Percentiles rank a stretch among this genome's conserved stretches.
phyloP scores from a whole-genome alignment of 2,329 filamentous ascomycete species.

The Ramularia collo-cygni region DNA sequence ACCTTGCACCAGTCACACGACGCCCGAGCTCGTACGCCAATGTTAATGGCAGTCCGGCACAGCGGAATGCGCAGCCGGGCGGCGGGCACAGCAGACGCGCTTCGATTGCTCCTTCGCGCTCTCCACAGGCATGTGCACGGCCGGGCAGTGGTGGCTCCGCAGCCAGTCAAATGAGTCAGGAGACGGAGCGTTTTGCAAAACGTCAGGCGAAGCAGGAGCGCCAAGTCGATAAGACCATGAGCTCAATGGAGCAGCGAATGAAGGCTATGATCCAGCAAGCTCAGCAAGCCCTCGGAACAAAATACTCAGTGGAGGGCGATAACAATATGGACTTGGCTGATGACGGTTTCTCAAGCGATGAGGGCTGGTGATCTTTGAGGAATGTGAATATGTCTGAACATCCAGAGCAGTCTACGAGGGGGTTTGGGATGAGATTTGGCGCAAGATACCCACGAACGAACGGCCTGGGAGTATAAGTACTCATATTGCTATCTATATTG shows the following conservation, averaged over 20 bases:
- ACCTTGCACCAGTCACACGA: constrained; percentile 37
- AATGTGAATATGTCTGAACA: not conserved
- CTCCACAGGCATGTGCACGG: constrained; percentile 21
- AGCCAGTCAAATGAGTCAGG: constrained; percentile 40
- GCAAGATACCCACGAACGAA: no score
- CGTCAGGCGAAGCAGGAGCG: constrained; percentile 65
- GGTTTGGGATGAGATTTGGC: no score
- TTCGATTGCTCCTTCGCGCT: constrained; percentile 48
- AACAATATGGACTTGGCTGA: constrained; percentile 29
- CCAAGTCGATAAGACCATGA: constrained; percentile 71
- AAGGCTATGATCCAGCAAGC: constrained; percentile 85
- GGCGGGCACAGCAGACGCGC: constrained; percentile 34
- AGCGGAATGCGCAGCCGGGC: constrained; percentile 3
- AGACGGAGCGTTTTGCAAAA: constrained; percentile 69
- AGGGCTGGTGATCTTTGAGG: not conserved
- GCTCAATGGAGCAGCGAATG: constrained; percentile 69
- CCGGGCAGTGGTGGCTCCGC: constrained; percentile 13
- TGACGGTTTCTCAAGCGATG: constrained; percentile 14
- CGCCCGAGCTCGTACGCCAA: constrained; percentile 27
- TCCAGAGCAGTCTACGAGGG: not conserved
- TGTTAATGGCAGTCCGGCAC: constrained; percentile 32
- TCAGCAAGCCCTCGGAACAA: constrained; percentile 66
- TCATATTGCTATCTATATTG: no score
- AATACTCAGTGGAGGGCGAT: constrained; percentile 33
- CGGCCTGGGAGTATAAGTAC: no score